Evolutionary conservation across 441 rosid species (phyloP), one percentile per base, ranked within the genome.

Genomic region (Brassica hybrid): DNA sequence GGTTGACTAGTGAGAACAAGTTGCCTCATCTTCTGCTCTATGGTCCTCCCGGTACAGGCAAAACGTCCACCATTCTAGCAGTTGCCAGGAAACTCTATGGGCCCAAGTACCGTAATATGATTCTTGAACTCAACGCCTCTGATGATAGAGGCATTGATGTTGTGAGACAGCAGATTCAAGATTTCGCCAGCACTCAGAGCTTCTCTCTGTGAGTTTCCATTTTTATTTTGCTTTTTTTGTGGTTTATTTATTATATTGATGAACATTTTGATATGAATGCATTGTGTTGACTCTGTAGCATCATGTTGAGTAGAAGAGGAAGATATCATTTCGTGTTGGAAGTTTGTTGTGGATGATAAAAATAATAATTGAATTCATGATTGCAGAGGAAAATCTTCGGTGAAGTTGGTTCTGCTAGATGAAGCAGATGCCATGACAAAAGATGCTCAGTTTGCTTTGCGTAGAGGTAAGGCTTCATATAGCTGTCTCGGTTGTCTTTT

Each of bases 351-450:
- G 25, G 27, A 76, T 62, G 0, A 62, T 72, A 18, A 10, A 12
- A 11, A 0, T 25, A 11, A 0, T 36, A 17, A 13, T 34, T 0
- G 36, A 64, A 63, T 69, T 77, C 43, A 72, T 83, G 74, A n/a
- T 75, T 86, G 57, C 85, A 92, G 99, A 25, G 87, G 88, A n/a
- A 92, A 88, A 87, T 70, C 89, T 66, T 80, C 89, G 17, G 93
- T 94, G 54, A 96, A 96, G 89, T 79, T 96, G 91, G 91, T 94
- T 65, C 84, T 96, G 73, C 94, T 96, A 9, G 98, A 96, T 75
- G 98, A 94, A 83, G 92, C 97, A 69, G 98, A 96, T 89, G 99
- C 99, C 65, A 94, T 96, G 99, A 94, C 99, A 38, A 96, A 96
- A 84, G 98, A 96, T 83, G 98, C 99, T 34, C 98, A 96, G 82